Percentiles rank a stretch among this genome's conserved stretches.
These are phyloP conservation scores for Calonectria crousiana DNA, from an alignment of 2,329 filamentous ascomycete species.

Conservation along the genomic window DNA sequence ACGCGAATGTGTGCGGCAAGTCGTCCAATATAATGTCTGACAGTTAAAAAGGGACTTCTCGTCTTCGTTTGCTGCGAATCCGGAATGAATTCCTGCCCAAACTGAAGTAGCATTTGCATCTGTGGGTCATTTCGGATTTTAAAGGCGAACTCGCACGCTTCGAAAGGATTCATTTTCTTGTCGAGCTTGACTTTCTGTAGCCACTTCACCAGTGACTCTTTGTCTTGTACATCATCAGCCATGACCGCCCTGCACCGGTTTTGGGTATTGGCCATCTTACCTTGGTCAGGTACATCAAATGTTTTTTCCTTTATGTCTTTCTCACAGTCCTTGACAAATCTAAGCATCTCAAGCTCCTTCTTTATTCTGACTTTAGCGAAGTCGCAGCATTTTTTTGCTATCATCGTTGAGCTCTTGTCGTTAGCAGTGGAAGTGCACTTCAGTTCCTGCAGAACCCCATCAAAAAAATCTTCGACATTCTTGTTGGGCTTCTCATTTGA, in stretches of 20 bases:
- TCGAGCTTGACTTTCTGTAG: conserved; percentile 20
- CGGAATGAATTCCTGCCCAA: neutral
- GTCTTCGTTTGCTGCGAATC: neutral
- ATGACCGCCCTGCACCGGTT: neutral
- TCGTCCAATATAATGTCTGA: conserved; percentile 58
- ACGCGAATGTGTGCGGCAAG: conserved; percentile 58
- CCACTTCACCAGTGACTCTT: conserved; percentile 21
- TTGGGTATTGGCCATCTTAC: conserved; percentile 4
- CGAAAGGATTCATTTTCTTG: neutral
- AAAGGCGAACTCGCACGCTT: conserved; percentile 32
- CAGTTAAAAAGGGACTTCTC: conserved; percentile 40
- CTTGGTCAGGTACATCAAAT: neutral
- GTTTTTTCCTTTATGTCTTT: conserved; percentile 7
- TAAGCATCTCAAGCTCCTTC: conserved; percentile 37
- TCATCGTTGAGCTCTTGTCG: neutral
- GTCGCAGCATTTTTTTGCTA: conserved; percentile 16
- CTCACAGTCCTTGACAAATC: conserved; percentile 29
- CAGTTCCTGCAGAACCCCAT: conserved; percentile 35
- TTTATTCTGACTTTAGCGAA: conserved; percentile 41
- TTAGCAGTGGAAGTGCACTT: neutral
- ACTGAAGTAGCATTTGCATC: conserved; percentile 25
- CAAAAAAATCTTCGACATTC: conserved; percentile 48
- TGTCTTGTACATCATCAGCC: conserved; percentile 19
- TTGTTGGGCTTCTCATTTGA: conserved; percentile 49
- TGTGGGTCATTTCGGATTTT: conserved; percentile 30